Evolutionary conservation across 2,329 filamentous ascomycete genomes (phyloP), one percentile per base, ranked within the genome.

Genomic region (Fusarium mexicanum): DNA sequence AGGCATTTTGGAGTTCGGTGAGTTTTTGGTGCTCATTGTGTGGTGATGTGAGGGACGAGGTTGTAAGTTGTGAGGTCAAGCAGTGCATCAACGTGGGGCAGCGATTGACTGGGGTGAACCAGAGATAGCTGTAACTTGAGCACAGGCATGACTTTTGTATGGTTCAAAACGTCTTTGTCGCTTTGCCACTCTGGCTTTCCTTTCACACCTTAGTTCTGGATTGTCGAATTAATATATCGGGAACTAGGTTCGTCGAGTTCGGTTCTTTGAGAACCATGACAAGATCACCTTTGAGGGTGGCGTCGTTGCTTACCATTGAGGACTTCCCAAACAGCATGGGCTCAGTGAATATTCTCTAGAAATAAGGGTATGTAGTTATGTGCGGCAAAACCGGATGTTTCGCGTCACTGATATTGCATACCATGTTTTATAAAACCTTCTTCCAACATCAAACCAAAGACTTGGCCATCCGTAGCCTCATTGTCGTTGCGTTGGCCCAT

Each of bases 1-100:
- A 26, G 47, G 65, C 79, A 80, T 80, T 5, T 59, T 14, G 46
- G 35, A 5, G 29, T 35, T 48, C 46, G 40, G 5, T 47, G 58
- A 40, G 53, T 41, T 41, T 57, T 51, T 51, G 57, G 61, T 51
- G 59, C 60, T 61, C 68, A 74, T 70, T 46, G 43, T 35, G 53
- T 57, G 46, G 46, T 53, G 33, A 48, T 51, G 17, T 64, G 57
- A 43, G 51, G 47, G 46, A 22, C 18, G 40, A 62, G 47, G 26
- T 37, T 38, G 47, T 37, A 37, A 48, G 31, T 48, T 59, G 55
- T 48, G 31, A 59, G 31, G 26, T 14, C 18, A 17, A n/a, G 35
- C 35, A 40, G 20, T 22, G 20, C 11, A 29, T 14, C 24, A 16
- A 29, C 51, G 51, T 55, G 51, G 51, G 51, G 51, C 35, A 40